Base-by-base conservation (phyloP, 2,329 filamentous ascomycete genomes). In the Plectosphaerella plurivora region DNA sequence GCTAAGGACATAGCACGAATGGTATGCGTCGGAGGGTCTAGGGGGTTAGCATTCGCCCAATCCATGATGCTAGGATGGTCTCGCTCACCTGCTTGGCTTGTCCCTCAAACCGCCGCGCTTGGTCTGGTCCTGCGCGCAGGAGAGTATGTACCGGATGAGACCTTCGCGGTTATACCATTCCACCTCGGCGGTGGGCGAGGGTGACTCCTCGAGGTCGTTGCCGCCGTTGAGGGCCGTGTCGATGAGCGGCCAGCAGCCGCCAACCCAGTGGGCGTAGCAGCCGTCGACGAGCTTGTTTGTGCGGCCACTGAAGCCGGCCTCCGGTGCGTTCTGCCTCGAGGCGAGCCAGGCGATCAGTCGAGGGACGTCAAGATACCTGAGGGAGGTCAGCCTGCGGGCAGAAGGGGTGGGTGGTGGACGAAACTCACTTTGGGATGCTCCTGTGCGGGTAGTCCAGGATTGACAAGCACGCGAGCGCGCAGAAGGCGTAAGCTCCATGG, bases 211-310 rank as follows among this genome's bases (percentile, higher is more conserved):
- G 44, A 51, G 53, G 47, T 55, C 57, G 36, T 51, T 70, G 51
- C 76, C 74, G 25, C 80, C 82, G 59, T 81, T 79, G 53, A 94
- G 72, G 51, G 86, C 86, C 53, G 90, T 89, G 73, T 97, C 88
- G 60, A 97, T 77, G 58, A 99, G 73, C 45, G 93, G 87, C 90
- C 92, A 99, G 73, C 92, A 97, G 51, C 88, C 89, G 51, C 94
- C 94, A 35, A 96, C 88, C 94, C 94, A 99, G 71, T 97, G 93
- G 67, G 90, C 96, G 74, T 99, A 99, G 73, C 94, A 99, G 45
- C 93, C 94, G 69, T 99, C 94, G 33, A 97, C 94, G 33, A 99
- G 80, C 73, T 99, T 99, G 77, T 97, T 97, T 25, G 93, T 96
- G 60, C 94, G 87, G 55, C 94, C 94, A 41, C 90, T 88, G 65